Evolutionary conservation across 2,329 filamentous ascomycete species (phyloP), one percentile per base, ranked within the genome.

Genomic region (Cladosporium austrohemisphaericum): DNA sequence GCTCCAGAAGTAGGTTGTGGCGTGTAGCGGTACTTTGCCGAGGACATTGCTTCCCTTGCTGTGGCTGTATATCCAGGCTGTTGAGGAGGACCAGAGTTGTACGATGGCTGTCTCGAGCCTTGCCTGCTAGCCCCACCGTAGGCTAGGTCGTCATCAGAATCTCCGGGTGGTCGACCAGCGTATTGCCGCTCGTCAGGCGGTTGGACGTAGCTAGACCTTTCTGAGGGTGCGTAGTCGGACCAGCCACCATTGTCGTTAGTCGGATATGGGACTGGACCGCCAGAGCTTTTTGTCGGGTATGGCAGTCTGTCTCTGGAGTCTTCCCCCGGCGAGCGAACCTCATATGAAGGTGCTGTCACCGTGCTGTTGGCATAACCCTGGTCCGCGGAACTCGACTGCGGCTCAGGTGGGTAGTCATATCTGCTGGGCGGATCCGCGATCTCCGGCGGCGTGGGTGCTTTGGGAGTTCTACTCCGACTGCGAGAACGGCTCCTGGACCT

Each of bases 191-290:
- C 49, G 16, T 44, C 35, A 4, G 33, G 49, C 4, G 55, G 53
- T 20, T 44, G 56, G 6, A 52, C 47, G 46, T 63, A 73, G 28
- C 65, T 68, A 2, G 71, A 69, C 4, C 71, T 62, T 53, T 75
- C 66, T 44, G 72, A 59, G 10, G 70, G 71, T 22, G 71, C 71
- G 8, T 72, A 63, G 52, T 74, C 71, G 19, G 62, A 59, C 52
- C 70, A 74, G 47, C 65, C 68, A 43, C 71, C 71, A 6, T 50
- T 54, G 43, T 60, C 50, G 25, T 60, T 60, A 11, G 41, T 26
- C 7, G 64, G 63, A 41, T 63, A 65, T 6, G 60, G 63, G 36
- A 33, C 31, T 20, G 33, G 44, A 3, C 26, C 33, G 13, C 59
- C 31, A 38, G 32, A 36, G 20, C 32, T 51, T 37, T 44, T 33